phyloP scores from a whole-genome alignment of 2,329 filamentous ascomycete genomes.

The Triangularia setosa region DNA sequence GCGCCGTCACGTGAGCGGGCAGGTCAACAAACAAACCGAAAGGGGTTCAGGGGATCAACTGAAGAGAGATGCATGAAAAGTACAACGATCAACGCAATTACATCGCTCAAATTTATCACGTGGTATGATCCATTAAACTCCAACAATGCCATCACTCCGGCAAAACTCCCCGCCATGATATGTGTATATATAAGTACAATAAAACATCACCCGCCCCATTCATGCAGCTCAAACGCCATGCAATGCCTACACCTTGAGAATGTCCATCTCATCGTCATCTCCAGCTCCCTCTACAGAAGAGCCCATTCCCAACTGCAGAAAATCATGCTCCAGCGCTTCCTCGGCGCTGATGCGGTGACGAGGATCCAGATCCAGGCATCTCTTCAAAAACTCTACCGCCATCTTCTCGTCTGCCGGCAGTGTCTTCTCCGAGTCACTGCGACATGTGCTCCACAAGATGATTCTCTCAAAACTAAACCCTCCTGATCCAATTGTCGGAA shows the following conservation, averaged over 20 bases:
- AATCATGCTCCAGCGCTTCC: slow-evolving; percentile 70
- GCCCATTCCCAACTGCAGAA: slow-evolving; percentile 47
- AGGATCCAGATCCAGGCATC: slow-evolving; percentile 75
- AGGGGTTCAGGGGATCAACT: neutral
- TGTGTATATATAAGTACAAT: slow-evolving; percentile 1
- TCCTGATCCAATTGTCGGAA: slow-evolving; percentile 80
- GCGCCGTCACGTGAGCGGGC: slow-evolving; percentile 6
- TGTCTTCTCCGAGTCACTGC: slow-evolving; percentile 49
- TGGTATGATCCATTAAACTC: neutral
- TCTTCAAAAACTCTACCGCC: slow-evolving; percentile 67
- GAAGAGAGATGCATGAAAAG: neutral
- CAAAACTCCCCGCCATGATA: neutral
- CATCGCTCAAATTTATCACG: neutral
- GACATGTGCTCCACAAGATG: slow-evolving; percentile 87
- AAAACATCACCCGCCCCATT: slow-evolving; percentile 9
- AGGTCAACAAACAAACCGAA: neutral
- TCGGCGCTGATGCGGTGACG: slow-evolving; percentile 68
- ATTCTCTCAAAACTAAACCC: slow-evolving; percentile 92
- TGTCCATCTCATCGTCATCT: slow-evolving; percentile 54
- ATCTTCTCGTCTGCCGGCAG: slow-evolving; percentile 66
- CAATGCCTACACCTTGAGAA: slow-evolving; percentile 34
- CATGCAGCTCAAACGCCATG: slow-evolving; percentile 4
- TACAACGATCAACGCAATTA: neutral
- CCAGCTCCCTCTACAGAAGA: slow-evolving; percentile 18
- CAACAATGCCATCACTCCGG: neutral